Evolutionary conservation across 768 basidiomycete species (phyloP), one percentile per base, ranked within the genome.

Genomic region (Mycena chlorophos): DNA sequence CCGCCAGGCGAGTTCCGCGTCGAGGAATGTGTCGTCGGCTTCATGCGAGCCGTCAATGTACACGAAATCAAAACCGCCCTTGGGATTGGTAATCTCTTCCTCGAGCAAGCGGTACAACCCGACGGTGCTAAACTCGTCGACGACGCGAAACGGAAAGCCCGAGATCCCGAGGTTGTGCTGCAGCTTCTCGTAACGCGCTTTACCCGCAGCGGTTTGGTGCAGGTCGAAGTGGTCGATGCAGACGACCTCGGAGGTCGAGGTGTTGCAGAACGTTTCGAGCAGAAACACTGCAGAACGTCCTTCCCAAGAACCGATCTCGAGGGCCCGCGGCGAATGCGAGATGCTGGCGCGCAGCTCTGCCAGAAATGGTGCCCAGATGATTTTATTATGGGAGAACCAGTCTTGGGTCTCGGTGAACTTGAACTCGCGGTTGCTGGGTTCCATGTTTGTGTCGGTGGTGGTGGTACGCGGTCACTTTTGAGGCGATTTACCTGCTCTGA

Each of bases 261-360:
- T 53, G 12, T 66, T 64, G 65, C 80, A 81, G 43, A 84, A 74
- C 27, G 76, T 72, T n/a, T 65, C 73, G 29, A 81, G 68, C 48
- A 83, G 69, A 68, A 82, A 84, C 23, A 82, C 75, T 22, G 80
- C 83, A 0, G 84, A 85, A 31, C 83, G 76, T n/a, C 82, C 84
- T 66, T 84, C 84, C 81, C 82, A 85, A 17, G 80, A 82, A 6
- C 84, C 82, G 16, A 85, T 80, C 63, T 84, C 84, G 14, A 84
- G 76, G 2, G 70, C 75, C 17, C 82, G 75, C 12, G 84, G 81
- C 1, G 40, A 19, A 42, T 42, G 40, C 13, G 6, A 12, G 20
- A 42, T 5, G 13, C 63, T 60, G 12, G 68, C 39, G 16, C 27
- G 26, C 52, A 83, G 63, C 27, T 72, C 66, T 12, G 71, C 67